Percentiles rank a stretch among this genome's conserved stretches.
These are phyloP conservation scores for Platanus orientalis DNA, from an alignment of 164 flowering plant genomes.

Conservation along the genomic window DNA sequence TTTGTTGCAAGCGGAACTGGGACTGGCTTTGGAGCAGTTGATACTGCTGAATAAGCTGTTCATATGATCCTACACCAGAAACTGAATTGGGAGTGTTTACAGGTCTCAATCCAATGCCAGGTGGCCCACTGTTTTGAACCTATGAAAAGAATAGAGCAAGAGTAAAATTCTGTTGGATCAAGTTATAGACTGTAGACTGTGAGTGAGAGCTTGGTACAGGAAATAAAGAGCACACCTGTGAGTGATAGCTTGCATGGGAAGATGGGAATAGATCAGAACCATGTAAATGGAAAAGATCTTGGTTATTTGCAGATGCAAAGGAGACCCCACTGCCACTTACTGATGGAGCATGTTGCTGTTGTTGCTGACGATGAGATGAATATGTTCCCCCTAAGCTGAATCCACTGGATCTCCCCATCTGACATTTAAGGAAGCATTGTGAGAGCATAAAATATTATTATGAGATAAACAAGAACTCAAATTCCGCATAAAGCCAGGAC, in stretches of 20 bases:
- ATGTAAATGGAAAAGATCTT: slow-evolving; percentile 23
- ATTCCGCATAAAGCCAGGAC: neutral
- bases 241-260: slow-evolving; percentile 11
- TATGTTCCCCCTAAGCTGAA: slow-evolving; percentile 24
- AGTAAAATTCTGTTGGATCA: too few relatives aligned
- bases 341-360: slow-evolving; percentile 28
- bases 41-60: slow-evolving; percentile 23
- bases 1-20: slow-evolving; percentile 15
- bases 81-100: slow-evolving; percentile 17
- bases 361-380: slow-evolving; percentile 29
- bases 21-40: slow-evolving; percentile 29
- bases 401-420: slow-evolving; percentile 35
- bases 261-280: slow-evolving; percentile 19
- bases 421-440: neutral
- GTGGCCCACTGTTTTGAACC: slow-evolving; percentile 21
- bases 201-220: neutral
- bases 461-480: neutral
- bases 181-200: too few relatives aligned
- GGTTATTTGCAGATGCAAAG: slow-evolving; percentile 17
- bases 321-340: slow-evolving; percentile 15
- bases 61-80: slow-evolving; percentile 20
- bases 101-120: slow-evolving; percentile 17
- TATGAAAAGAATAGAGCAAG: neutral
- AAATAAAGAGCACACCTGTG: slow-evolving; percentile 4
- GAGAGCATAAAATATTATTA: neutral